phyloP scores from a whole-genome alignment of 495 filamentous ascomycete genomes.

The Cercophora newfieldiana region DNA sequence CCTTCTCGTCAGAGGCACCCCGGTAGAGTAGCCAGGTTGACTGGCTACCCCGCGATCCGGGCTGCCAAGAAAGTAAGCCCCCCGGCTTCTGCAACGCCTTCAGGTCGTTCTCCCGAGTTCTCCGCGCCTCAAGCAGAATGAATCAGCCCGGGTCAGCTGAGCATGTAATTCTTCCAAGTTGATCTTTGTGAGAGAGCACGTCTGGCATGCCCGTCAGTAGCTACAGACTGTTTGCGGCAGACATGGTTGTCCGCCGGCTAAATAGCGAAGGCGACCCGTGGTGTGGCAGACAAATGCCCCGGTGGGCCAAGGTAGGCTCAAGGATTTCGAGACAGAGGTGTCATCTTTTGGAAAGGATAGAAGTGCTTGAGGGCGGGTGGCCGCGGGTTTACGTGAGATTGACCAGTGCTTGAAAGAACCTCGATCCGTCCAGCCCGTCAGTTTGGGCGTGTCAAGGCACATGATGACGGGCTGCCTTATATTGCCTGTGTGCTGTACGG shows the following conservation, averaged over 20 bases:
- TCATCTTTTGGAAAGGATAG: neutral
- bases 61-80: slow-evolving; percentile 14
- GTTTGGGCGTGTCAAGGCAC: neutral
- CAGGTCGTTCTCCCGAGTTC: neutral
- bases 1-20: slow-evolving; percentile 18
- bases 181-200: neutral
- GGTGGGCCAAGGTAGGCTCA: neutral
- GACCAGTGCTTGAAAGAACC: neutral
- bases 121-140: neutral
- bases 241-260: slow-evolving; percentile 4
- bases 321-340: neutral
- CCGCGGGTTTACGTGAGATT: slow-evolving; percentile 9
- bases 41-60: neutral
- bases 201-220: neutral
- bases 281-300: neutral
- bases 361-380: neutral
- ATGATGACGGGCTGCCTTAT: slow-evolving; percentile 12
- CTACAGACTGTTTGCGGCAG: neutral
- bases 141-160: slow-evolving; percentile 15
- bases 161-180: neutral
- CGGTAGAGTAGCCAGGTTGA: neutral
- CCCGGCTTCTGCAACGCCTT: slow-evolving; percentile 10
- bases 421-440: neutral
- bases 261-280: slow-evolving; percentile 1
- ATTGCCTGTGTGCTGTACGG: slow-evolving; percentile 11